A percentile compares a stretch with the other conserved stretches of the same genome.
Evolutionary conservation across 768 basidiomycete genomes (phyloP).

Genomic region (Dioszegia aurantiaca): DNA sequence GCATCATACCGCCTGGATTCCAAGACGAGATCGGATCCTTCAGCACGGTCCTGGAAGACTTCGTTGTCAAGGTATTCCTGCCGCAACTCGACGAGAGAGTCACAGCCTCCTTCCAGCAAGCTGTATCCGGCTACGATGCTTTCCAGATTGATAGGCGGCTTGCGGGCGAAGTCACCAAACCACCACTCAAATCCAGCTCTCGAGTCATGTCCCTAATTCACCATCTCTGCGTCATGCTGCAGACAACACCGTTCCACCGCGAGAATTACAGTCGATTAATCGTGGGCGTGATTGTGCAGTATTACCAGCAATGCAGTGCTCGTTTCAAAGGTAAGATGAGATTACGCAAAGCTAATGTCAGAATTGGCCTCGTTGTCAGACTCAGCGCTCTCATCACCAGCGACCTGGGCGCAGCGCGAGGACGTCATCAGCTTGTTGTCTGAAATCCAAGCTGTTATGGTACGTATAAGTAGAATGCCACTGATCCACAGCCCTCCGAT

Average conservation of each 20-base stretch:
- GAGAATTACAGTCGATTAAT: constrained; percentile 94
- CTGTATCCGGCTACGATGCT: constrained; percentile 77
- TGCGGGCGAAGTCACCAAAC: constrained; percentile 65
- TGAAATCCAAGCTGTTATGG: constrained; percentile 62
- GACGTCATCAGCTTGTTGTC: constrained; percentile 73
- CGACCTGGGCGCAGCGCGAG: constrained; percentile 73
- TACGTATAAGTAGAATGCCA: constrained; percentile 49
- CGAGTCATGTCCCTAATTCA: constrained; percentile 86
- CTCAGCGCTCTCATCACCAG: constrained; percentile 60
- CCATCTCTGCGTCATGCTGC: constrained; percentile 84
- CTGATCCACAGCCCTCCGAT: constrained; percentile 28
- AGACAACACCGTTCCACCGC: constrained; percentile 85
- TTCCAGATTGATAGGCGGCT: constrained; percentile 76
- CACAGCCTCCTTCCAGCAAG: constrained; percentile 76
- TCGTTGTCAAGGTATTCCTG: constrained; percentile 85
- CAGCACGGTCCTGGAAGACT: constrained; percentile 78
- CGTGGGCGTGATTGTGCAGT: constrained; percentile 88
- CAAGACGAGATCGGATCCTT: constrained; percentile 57
- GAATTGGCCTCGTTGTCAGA: constrained; percentile 56
- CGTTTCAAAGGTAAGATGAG: constrained; percentile 64
- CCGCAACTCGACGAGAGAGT: constrained; percentile 96
- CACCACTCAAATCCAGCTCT: constrained; percentile 79
- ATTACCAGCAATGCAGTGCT: constrained; percentile 89
- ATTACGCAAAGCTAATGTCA: constrained; percentile 38
- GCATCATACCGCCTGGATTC: constrained; percentile 51